These are phyloP conservation scores for Coemansia sp. DNA, from an alignment of 192 early-diverging fungal genomes.

Conservation along the genomic window DNA sequence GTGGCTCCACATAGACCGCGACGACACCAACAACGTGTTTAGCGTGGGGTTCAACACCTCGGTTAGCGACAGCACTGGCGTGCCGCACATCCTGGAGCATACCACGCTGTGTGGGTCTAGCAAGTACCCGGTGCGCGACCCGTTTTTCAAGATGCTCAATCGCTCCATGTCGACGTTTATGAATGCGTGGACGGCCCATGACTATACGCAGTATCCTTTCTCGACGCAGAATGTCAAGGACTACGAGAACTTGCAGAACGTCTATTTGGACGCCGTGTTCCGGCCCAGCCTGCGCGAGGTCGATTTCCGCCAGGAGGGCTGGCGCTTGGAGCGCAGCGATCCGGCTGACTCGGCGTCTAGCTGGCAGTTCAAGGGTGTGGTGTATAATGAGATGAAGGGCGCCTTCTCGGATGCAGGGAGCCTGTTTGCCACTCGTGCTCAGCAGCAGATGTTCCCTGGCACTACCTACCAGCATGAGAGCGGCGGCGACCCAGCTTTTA, in stretches of 20 bases:
- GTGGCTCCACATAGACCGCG: constrained; percentile 82
- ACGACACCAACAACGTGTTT: constrained; percentile 94
- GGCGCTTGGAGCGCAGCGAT: constrained; percentile 84
- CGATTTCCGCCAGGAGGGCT: constrained; percentile 94
- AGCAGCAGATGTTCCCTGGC: constrained; percentile 81
- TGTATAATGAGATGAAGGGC: constrained; percentile 99
- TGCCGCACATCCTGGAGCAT: constrained; percentile 94
- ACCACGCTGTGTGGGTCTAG: constrained; percentile 89
- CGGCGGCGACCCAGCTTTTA: constrained; percentile 87
- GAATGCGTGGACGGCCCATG: constrained; percentile 91
- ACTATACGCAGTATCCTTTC: constrained; percentile 92
- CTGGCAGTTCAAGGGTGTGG: constrained; percentile 84
- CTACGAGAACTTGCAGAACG: constrained; percentile 82
- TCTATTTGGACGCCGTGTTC: constrained; percentile 93
- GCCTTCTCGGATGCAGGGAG: constrained; percentile 76
- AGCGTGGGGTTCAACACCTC: constrained; percentile 89
- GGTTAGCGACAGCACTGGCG: constrained; percentile 75
- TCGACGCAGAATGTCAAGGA: constrained; percentile 87
- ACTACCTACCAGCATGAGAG: constrained; percentile 80
- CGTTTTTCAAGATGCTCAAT: constrained; percentile 99
- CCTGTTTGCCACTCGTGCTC: constrained; percentile 70
- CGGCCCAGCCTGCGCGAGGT: constrained; percentile 71
- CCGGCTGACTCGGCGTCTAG: constrained; percentile 48
- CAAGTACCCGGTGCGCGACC: constrained; percentile 89
- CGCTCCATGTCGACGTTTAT: constrained; percentile 94